Base-by-base conservation (phyloP, 108 stramenopile genomes). In the Pseudonitzschia delicatissima region DNA sequence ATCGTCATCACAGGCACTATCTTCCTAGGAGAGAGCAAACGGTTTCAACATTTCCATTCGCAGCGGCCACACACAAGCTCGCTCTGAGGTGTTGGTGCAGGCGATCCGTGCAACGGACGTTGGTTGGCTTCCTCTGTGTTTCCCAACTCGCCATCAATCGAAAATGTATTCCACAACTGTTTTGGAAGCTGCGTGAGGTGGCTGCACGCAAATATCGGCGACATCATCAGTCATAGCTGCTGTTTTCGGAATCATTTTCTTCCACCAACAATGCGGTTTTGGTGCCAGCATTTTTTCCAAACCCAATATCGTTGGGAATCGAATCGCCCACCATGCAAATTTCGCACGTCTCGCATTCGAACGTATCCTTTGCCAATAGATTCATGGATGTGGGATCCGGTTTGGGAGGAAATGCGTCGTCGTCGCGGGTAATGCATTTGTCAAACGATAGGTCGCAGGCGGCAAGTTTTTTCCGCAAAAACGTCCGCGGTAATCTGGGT, bases 311-410 rank as follows among this genome's bases (percentile, higher is more conserved):
- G 50, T 82, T 77, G 9, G 60, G 12, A 44, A 52, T 47, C 4
- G 64, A 67, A 45, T 82, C 81, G 13, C 78, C 82, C 5, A 82
- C 74, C 82, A 82, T 82, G 12, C 72, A 15, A 27, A 82, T 58
- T 27, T 45, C 61, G n/a, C 13, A 23, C 47, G 47, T 48, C 23
- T 51, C 5, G 3, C 26, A 73, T 60, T 64, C 28, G 74, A 77
- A 82, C 20, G 28, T 25, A 4, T 60, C 23, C 60, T 67, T 18
- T 4, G 57, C 63, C 58, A 82, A 76, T 23, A 48, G 11, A 12
- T 59, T 13, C 67, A 82, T 32, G 3, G 78, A 65, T 6, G 67
- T 58, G 12, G 77, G 74, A 51, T 78, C 35, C 15, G 82, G 82
- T 69, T 82, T 82, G 51, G 77, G 75, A 27, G 71, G 62, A 61